A percentile compares a stretch with the other conserved stretches of the same genome.
Conservation (phyloP, 108 stramenopile species). For the Nitzschia putrida region DNA sequence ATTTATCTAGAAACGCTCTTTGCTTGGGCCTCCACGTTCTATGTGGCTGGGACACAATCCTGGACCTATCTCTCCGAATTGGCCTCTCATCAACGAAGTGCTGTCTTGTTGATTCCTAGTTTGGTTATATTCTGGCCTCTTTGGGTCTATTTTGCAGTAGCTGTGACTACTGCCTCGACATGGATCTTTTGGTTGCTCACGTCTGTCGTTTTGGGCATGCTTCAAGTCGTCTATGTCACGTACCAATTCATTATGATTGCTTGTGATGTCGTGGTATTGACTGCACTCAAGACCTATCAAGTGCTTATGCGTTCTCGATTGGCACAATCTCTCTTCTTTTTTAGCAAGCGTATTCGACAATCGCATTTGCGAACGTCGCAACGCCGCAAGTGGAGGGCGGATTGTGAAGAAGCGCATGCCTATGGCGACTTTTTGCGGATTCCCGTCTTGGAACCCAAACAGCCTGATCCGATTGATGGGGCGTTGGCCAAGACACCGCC, state of each 20-base stretch:
- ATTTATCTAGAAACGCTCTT: slow-evolving; percentile 10
- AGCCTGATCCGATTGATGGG: slow-evolving; percentile 9
- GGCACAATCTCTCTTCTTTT: slow-evolving; percentile 38
- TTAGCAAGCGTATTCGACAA: slow-evolving; percentile 26
- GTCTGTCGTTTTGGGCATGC: slow-evolving; percentile 57
- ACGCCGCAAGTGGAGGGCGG: slow-evolving; percentile 72
- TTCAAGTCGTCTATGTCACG: slow-evolving; percentile 73
- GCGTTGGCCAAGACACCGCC: slow-evolving; percentile 1
- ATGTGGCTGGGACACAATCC: not conserved
- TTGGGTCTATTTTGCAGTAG: slow-evolving; percentile 60
- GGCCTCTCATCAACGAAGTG: slow-evolving; percentile 31
- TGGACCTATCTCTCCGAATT: slow-evolving; percentile 15
- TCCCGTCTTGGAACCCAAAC: slow-evolving; percentile 43
- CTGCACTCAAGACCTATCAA: slow-evolving; percentile 71
- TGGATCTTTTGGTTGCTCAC: slow-evolving; percentile 87
- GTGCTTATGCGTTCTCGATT: slow-evolving; percentile 40
- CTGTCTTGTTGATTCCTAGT: slow-evolving; percentile 25
- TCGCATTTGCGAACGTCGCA: slow-evolving; percentile 37
- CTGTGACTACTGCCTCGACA: slow-evolving; percentile 63
- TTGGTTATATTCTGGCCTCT: slow-evolving; percentile 80
- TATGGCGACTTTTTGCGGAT: slow-evolving; percentile 71
- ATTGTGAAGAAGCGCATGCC: slow-evolving; percentile 46
- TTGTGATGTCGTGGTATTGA: slow-evolving; percentile 56
- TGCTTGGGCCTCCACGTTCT: not conserved
- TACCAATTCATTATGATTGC: slow-evolving; percentile 87